Evolutionary conservation across 495 filamentous ascomycete genomes (phyloP).

Genomic region (Neurospora africana): DNA sequence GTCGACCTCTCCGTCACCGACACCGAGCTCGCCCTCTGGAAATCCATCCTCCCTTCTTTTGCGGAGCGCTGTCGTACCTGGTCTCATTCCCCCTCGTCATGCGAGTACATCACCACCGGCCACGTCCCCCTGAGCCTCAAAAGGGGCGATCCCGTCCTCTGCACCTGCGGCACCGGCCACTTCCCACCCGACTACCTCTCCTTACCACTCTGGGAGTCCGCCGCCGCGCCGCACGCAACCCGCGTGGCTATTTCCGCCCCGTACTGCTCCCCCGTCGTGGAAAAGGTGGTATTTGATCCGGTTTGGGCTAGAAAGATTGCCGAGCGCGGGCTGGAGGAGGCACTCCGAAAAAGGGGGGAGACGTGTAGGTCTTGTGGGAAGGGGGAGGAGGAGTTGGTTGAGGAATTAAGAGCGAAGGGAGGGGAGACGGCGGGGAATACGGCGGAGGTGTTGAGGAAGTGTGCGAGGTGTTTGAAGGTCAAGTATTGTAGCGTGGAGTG

Average conservation of each 20-base stretch:
- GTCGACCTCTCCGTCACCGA: conserved; percentile 26
- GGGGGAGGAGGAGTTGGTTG: conserved; percentile 7
- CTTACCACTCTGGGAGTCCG: conserved; percentile 24
- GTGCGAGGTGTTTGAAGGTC: conserved; percentile 18
- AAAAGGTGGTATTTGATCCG: conserved; percentile 15
- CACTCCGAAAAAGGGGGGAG: background rate
- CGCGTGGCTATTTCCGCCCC: conserved; percentile 28
- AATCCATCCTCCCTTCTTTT: conserved; percentile 33
- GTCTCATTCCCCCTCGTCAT: conserved; percentile 30
- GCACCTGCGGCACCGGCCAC: conserved; percentile 25
- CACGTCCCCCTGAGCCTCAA: conserved; percentile 19
- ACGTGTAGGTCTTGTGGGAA: conserved; percentile 22
- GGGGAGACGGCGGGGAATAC: background rate
- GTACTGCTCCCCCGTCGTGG: conserved; percentile 21
- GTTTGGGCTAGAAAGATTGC: background rate
- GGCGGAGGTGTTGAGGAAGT: conserved; percentile 13
- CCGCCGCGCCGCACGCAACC: conserved; percentile 10
- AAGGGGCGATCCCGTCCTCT: conserved; percentile 20
- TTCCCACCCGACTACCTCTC: conserved; percentile 19
- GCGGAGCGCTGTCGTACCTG: conserved; percentile 47
- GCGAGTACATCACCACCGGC: conserved; percentile 34
- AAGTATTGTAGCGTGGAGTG: conserved; percentile 26
- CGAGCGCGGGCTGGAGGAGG: background rate
- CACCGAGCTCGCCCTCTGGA: conserved; percentile 41
- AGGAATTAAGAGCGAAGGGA: background rate